Base-by-base conservation (phyloP, 225 moss, liverwort and hornwort genomes). In the Pleurozium schreberi region DNA sequence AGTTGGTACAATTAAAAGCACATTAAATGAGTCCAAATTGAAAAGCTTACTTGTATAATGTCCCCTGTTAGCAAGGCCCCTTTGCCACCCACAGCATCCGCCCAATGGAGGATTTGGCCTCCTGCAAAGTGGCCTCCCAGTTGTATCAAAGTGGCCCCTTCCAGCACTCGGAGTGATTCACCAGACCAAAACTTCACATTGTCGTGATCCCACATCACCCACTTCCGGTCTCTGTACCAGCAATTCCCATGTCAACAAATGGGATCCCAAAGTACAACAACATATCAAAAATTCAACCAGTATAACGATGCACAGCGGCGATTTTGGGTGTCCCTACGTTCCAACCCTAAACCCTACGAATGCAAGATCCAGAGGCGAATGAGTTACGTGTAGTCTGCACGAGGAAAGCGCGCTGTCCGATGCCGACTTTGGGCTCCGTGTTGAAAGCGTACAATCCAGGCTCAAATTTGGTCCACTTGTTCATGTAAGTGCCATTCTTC, bases 61-160 rank as follows among this genome's bases (percentile, higher is more conserved):
- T 98, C 98, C 36, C 94, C 95, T 27, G 95, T 92, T 3, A 98
- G 73, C 63, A 98, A 87, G 28, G 92, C 95, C 23, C 98, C 98
- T 90, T 96, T 95, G 28, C 96, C 97, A 81, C 89, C 86, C 38
- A 92, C 96, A 58, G 93, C 97, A 43, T 92, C 90, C 33, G 94
- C 88, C 95, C 94, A 96, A 88, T 98, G 97, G 75, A 97, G 90
- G 43, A 98, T 85, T 87, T 94, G 93, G 45, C 90, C 97, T 90
- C 98, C 98, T 64, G 97, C 92, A 79, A 95, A 98, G 88, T 98
- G 98, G 30, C 98, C 97, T 34, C 97, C 97, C 80, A 98, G 86
- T 6, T 88, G 96, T 30, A 96, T 86, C 66, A 97, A 87, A 42
- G 92, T 94, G 43, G 96, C 85, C 31, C 94, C 96, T 78, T 93